phyloP scores from a whole-genome alignment of 139 green algal species.

The Zygnema circumcarinatum region DNA sequence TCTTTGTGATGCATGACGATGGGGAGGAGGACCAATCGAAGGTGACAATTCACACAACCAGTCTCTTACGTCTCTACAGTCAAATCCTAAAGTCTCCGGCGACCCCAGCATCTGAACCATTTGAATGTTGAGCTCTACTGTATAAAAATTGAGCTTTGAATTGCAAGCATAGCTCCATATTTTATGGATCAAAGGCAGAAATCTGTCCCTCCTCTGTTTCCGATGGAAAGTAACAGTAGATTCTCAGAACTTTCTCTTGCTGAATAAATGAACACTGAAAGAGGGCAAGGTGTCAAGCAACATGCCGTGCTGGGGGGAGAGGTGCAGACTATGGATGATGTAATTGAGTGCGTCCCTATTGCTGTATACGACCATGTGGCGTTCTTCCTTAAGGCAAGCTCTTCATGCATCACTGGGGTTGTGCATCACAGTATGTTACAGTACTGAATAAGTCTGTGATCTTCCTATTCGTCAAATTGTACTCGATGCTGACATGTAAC shows the following conservation, averaged over 20 bases:
- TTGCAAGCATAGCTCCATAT: too few relatives aligned
- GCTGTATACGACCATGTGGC: conserved; percentile 64
- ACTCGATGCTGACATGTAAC: too few relatives aligned
- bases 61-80: neutral
- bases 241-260: too few relatives aligned
- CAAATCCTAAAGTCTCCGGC: neutral
- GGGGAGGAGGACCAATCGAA: conserved; percentile 16
- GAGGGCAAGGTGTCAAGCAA: too few relatives aligned
- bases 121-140: too few relatives aligned
- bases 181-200: too few relatives aligned
- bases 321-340: neutral
- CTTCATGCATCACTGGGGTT: conserved; percentile 1
- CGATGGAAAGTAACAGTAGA: too few relatives aligned
- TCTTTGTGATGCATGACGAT: conserved; percentile 28
- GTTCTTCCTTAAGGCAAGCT: conserved; percentile 64
- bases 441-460: neutral
- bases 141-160: too few relatives aligned
- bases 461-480: too few relatives aligned
- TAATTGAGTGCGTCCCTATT: conserved; percentile 69
- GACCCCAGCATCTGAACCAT: neutral
- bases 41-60: neutral
- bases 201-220: too few relatives aligned
- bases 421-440: neutral
- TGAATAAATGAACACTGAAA: too few relatives aligned
- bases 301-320: too few relatives aligned